phyloP scores from a whole-genome alignment of 2,329 filamentous ascomycete genomes.

The Sclerotinia sclerotiorum region DNA sequence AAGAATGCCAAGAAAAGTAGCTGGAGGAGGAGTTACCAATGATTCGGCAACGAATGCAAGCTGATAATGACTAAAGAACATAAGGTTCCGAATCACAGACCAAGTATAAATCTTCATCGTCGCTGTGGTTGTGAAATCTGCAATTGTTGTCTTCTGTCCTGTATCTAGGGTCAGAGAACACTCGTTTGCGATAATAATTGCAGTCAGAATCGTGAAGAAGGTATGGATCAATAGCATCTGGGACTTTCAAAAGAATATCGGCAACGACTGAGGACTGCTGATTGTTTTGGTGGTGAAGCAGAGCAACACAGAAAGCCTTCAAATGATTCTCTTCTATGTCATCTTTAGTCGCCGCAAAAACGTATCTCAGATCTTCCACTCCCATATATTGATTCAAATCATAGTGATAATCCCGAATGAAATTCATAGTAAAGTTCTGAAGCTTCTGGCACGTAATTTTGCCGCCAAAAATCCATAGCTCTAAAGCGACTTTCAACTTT shows the following conservation, averaged over 20 bases:
- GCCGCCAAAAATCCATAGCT: not conserved
- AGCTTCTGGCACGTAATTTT: conserved; percentile 2
- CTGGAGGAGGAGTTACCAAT: not conserved
- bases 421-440: conserved; percentile 4
- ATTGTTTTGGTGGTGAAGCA: not conserved
- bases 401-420: not conserved
- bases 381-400: not conserved
- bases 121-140: not conserved
- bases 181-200: not conserved
- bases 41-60: not conserved
- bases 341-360: not conserved
- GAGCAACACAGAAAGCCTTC: not conserved
- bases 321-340: not conserved
- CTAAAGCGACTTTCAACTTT: not conserved
- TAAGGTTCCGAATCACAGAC: not conserved
- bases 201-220: not conserved
- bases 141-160: not conserved
- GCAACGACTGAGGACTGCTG: no score
- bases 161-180: not conserved
- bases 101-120: not conserved
- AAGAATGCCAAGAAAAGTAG: not conserved
- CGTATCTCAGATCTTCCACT: not conserved
- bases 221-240: not conserved
- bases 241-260: not conserved
- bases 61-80: not conserved